A percentile compares a stretch with the other conserved stretches of the same genome.
Conservation (phyloP, 2,329 filamentous ascomycete genomes). For the Onygenales sp. region DNA sequence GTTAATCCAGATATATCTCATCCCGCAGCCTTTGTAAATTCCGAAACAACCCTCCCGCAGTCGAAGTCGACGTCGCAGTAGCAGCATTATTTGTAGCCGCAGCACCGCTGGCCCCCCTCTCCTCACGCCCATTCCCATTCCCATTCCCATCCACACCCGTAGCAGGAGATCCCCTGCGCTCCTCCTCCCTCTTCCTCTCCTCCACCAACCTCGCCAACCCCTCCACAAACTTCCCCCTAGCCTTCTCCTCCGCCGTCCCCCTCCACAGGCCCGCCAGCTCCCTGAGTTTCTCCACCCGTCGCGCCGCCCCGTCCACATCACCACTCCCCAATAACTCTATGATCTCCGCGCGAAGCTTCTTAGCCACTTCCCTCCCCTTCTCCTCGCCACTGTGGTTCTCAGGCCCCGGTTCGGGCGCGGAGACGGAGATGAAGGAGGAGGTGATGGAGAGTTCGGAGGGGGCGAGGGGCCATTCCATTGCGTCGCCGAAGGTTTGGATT, state of each 20-base stretch:
- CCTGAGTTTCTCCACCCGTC: constrained; percentile 67
- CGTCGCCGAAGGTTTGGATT: constrained; percentile 84
- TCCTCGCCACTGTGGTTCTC: constrained; percentile 62
- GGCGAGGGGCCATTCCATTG: constrained; percentile 89
- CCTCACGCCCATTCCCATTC: neutral
- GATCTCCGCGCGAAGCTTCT: constrained; percentile 61
- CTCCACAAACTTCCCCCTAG: constrained; percentile 72
- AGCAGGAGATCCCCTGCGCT: constrained; percentile 23
- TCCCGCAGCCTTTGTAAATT: constrained; percentile 45
- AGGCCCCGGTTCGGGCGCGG: constrained; percentile 64
- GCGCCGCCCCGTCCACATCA: constrained; percentile 49
- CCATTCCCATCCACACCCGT: constrained; percentile 28
- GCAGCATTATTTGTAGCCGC: neutral
- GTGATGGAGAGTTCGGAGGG: constrained; percentile 77
- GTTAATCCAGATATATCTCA: constrained; percentile 43
- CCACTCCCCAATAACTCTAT: constrained; percentile 53
- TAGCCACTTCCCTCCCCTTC: constrained; percentile 74
- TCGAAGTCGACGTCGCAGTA: constrained; percentile 16
- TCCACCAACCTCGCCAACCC: constrained; percentile 72
- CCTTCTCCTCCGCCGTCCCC: constrained; percentile 90
- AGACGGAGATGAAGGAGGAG: constrained; percentile 82
- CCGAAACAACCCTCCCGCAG: constrained; percentile 42
- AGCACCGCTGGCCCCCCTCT: neutral
- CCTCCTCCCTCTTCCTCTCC: constrained; percentile 50
- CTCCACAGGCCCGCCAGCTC: constrained; percentile 76